These are phyloP conservation scores for Apiotrichum domesticum DNA, from an alignment of 1,284 basidiomycete species.

Conservation along the genomic window DNA sequence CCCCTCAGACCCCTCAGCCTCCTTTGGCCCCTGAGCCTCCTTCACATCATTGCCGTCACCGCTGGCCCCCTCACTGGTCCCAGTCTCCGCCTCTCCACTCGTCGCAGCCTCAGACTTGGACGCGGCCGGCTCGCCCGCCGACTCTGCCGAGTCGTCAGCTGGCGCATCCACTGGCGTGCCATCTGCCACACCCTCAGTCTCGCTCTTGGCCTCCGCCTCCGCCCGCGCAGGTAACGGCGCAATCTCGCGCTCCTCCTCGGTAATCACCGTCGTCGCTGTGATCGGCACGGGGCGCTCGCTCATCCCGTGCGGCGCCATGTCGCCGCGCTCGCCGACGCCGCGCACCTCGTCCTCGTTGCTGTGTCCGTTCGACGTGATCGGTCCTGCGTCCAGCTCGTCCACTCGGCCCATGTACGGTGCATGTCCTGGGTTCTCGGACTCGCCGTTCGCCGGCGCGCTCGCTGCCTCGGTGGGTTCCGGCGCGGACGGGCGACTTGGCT, in stretches of 20 bases:
- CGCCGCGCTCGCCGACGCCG: conserved; percentile 23
- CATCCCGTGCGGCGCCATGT: conserved; percentile 45
- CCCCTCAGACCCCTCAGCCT: too few relatives aligned
- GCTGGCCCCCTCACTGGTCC: not conserved
- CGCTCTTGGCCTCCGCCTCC: not conserved
- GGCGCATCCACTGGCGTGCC: not conserved
- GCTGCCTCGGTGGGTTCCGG: not conserved
- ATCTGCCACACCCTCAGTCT: not conserved
- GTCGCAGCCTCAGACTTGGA: not conserved
- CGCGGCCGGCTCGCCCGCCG: too few relatives aligned
- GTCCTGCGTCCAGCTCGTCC: conserved; percentile 48
- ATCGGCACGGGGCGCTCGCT: conserved; percentile 42
- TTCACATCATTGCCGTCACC: too few relatives aligned
- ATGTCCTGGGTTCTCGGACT: conserved; percentile 24
- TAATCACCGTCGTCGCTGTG: conserved; percentile 37
- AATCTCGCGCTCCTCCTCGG: conserved; percentile 26
- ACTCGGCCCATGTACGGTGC: conserved; percentile 45
- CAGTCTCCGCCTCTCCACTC: not conserved
- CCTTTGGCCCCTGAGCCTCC: too few relatives aligned
- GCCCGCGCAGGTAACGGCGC: conserved; percentile 27
- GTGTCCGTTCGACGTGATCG: conserved; percentile 22
- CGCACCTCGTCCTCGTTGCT: not conserved
- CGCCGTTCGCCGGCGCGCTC: not conserved
- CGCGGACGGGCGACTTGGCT: not conserved
- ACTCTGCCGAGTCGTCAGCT: too few relatives aligned